phyloP scores from a whole-genome alignment of 208 protist species.

The Entamoeba invadens region DNA sequence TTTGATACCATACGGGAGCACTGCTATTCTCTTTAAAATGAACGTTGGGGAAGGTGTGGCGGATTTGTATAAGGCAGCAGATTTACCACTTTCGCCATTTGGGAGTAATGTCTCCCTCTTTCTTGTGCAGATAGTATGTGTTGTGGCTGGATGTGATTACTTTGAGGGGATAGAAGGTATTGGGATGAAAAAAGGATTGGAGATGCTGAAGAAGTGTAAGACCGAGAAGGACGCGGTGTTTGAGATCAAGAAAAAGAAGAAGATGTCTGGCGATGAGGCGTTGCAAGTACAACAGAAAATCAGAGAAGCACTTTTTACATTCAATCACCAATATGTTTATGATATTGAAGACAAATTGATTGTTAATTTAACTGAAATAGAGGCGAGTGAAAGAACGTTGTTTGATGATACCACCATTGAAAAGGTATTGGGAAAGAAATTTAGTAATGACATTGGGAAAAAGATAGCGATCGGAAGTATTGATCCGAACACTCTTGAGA shows the following conservation, averaged over 20 bases:
- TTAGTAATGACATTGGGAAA: not conserved
- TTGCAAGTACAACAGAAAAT: not conserved
- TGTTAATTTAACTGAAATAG: not conserved
- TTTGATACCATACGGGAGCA: slow-evolving; percentile 16
- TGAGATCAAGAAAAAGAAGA: not conserved
- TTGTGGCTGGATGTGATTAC: slow-evolving; percentile 89
- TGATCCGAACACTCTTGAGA: not conserved
- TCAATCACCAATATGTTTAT: not conserved
- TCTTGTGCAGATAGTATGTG: slow-evolving; percentile 47
- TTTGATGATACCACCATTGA: not conserved
- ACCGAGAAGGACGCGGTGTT: not conserved
- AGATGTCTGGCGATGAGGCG: not conserved
- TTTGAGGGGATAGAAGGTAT: slow-evolving; percentile 62
- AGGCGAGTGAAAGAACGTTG: not conserved
- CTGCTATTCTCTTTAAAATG: not conserved
- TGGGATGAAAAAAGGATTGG: slow-evolving; percentile 73
- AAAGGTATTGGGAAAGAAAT: not conserved
- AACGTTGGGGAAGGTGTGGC: not conserved
- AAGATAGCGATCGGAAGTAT: not conserved
- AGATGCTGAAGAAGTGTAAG: slow-evolving; percentile 46
- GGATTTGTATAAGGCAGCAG: not conserved
- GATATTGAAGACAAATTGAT: not conserved
- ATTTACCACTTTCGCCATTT: not conserved
- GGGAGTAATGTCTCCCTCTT: not conserved
- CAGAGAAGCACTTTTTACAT: not conserved